These are phyloP conservation scores for Coniochaeta sp. DNA, from an alignment of 2,329 filamentous ascomycete genomes.

Conservation along the genomic window DNA sequence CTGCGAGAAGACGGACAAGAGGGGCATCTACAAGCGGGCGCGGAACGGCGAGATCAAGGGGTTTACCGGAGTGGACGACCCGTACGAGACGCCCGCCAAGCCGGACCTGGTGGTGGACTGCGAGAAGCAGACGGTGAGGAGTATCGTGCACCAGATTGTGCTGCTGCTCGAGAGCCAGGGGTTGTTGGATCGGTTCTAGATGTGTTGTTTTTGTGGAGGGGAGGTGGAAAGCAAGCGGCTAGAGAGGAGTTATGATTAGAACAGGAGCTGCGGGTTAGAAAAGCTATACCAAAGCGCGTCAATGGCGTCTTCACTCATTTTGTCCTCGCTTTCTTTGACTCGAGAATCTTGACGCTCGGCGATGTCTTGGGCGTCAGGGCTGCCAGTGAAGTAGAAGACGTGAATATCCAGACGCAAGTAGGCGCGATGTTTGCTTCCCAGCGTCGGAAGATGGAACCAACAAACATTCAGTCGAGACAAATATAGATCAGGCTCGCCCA, in stretches of 20 bases:
- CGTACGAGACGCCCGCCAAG: constrained; percentile 80
- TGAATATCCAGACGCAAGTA: no score
- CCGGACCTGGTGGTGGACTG: constrained; percentile 79
- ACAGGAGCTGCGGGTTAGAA: neutral
- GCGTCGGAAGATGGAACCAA: no score
- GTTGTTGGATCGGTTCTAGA: constrained; percentile 65
- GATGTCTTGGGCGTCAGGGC: no score
- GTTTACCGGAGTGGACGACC: constrained; percentile 97
- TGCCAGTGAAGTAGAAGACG: no score
- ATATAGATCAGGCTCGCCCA: neutral
- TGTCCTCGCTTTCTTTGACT: no score
- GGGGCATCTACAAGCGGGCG: constrained; percentile 80
- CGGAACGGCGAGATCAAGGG: constrained; percentile 89
- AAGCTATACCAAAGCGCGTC: neutral
- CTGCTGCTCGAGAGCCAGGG: constrained; percentile 85
- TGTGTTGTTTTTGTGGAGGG: neutral
- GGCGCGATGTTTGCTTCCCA: no score
- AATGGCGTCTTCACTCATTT: neutral
- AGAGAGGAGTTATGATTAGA: neutral
- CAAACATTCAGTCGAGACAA: neutral
- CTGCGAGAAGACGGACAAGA: constrained; percentile 91
- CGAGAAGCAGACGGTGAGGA: constrained; percentile 81
- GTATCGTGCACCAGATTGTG: constrained; percentile 94
- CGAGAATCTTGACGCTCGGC: no score
- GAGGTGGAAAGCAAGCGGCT: neutral